These are phyloP conservation scores for Tuber magnatum DNA, from an alignment of 495 filamentous ascomycete species.

Conservation along the genomic window DNA sequence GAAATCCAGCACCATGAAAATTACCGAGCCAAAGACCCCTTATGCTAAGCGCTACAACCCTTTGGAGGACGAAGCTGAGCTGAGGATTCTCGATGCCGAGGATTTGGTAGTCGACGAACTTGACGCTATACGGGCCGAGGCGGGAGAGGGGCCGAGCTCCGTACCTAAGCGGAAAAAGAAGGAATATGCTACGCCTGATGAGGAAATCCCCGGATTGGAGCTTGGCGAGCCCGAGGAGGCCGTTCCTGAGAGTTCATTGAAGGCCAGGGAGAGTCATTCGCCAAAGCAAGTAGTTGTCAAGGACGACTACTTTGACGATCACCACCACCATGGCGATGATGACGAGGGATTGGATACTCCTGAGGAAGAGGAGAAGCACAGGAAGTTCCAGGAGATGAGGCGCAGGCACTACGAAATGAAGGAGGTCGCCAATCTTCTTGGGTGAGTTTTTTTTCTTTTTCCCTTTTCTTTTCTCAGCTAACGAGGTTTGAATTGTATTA, in stretches of 20 bases:
- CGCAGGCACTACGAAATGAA: slow-evolving; percentile 99
- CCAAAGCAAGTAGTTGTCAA: slow-evolving; percentile 71
- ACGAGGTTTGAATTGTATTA: not conserved
- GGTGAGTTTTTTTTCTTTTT: slow-evolving; percentile 47
- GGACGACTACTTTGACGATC: slow-evolving; percentile 50
- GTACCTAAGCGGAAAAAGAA: slow-evolving; percentile 36
- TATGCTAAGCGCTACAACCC: slow-evolving; percentile 89
- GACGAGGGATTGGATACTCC: slow-evolving; percentile 58
- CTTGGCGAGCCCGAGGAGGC: slow-evolving; percentile 90
- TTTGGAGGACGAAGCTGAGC: slow-evolving; percentile 71
- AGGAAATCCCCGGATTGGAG: slow-evolving; percentile 85
- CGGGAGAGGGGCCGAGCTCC: slow-evolving; percentile 42
- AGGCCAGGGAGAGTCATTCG: slow-evolving; percentile 46
- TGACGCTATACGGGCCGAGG: slow-evolving; percentile 49
- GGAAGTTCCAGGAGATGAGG: slow-evolving; percentile 78
- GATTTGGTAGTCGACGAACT: slow-evolving; percentile 62
- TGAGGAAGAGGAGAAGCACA: slow-evolving; percentile 83
- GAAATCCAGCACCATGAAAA: slow-evolving; percentile 94
- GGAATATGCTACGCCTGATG: slow-evolving; percentile 46
- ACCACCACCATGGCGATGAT: slow-evolving; percentile 47
- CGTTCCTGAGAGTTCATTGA: slow-evolving; percentile 41
- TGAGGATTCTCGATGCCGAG: slow-evolving; percentile 52
- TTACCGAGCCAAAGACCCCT: slow-evolving; percentile 94
- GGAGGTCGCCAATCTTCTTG: slow-evolving; percentile 81
- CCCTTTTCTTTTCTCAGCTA: not conserved